Evolutionary conservation across 2,329 filamentous ascomycete species (phyloP).

Genomic region (Ceratocystis huliohia): DNA sequence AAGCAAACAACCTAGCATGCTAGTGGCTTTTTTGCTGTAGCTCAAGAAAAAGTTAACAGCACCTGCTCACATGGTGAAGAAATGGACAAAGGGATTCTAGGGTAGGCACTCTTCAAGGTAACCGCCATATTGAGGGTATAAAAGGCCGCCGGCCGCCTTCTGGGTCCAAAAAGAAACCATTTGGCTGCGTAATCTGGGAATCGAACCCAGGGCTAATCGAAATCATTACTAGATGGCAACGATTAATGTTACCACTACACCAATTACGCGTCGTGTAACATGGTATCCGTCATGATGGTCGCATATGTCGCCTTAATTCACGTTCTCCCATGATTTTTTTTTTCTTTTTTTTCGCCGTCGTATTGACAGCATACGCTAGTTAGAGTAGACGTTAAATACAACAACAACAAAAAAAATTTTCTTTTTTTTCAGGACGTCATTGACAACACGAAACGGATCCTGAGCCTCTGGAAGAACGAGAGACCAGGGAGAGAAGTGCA

Average conservation of each 20-base stretch:
- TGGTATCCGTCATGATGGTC: background rate
- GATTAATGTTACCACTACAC: constrained; percentile 18
- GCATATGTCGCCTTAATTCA: background rate
- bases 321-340: background rate
- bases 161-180: background rate
- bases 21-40: too few relatives aligned
- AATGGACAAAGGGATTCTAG: background rate
- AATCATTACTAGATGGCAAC: constrained; percentile 16
- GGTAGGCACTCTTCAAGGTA: background rate
- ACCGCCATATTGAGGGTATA: background rate
- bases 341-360: too few relatives aligned
- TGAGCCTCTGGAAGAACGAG: background rate
- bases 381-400: too few relatives aligned
- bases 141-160: background rate
- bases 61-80: background rate
- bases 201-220: constrained; percentile 17
- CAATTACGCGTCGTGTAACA: constrained; percentile 10
- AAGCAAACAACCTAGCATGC: too few relatives aligned
- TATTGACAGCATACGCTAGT: background rate
- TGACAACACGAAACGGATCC: background rate
- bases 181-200: constrained; percentile 11
- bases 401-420: too few relatives aligned
- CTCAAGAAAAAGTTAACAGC: too few relatives aligned
- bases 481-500: background rate
- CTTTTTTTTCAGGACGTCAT: background rate